phyloP scores from a whole-genome alignment of 2,329 filamentous ascomycete genomes.

The Epichloe scottii region DNA sequence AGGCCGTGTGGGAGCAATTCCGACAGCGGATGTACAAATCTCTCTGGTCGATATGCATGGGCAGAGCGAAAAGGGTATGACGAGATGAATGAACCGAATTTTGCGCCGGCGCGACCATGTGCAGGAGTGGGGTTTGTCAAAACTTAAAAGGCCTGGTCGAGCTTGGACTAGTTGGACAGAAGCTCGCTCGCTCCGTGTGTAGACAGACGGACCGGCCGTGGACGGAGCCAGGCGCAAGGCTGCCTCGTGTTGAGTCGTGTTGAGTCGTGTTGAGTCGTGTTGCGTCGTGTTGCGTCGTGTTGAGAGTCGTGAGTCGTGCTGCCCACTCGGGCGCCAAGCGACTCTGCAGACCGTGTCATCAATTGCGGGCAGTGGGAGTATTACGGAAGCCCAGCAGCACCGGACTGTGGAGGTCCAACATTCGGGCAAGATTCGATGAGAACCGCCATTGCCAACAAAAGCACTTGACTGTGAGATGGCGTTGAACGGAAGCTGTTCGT shows the following conservation, averaged over 20 bases:
- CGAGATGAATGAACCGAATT: slow-evolving; percentile 14
- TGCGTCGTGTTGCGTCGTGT: not conserved
- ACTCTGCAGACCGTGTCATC: too few species aligned
- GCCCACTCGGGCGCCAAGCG: not conserved
- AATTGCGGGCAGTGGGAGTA: too few species aligned
- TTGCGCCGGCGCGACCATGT: slow-evolving; percentile 16
- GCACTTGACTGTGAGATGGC: too few species aligned
- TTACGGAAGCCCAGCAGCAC: too few species aligned
- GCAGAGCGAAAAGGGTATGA: slow-evolving; percentile 15
- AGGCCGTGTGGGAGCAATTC: slow-evolving; percentile 10
- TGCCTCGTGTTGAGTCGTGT: not conserved
- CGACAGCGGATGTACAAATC: slow-evolving; percentile 18
- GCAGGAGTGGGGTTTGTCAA: slow-evolving; percentile 13
- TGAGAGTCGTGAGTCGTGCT: not conserved
- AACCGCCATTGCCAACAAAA: not conserved
- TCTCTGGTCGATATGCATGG: slow-evolving; percentile 5
- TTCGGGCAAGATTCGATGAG: not conserved
- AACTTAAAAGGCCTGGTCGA: slow-evolving; percentile 13
- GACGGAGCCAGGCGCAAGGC: not conserved
- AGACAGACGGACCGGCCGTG: not conserved
- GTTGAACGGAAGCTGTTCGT: not conserved
- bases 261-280: not conserved
- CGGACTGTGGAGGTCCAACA: too few species aligned
- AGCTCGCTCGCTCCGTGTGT: not conserved
- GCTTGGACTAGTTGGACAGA: slow-evolving; percentile 3